phyloP scores from a whole-genome alignment of 345 rosid genomes.

The Acer saccharum region DNA sequence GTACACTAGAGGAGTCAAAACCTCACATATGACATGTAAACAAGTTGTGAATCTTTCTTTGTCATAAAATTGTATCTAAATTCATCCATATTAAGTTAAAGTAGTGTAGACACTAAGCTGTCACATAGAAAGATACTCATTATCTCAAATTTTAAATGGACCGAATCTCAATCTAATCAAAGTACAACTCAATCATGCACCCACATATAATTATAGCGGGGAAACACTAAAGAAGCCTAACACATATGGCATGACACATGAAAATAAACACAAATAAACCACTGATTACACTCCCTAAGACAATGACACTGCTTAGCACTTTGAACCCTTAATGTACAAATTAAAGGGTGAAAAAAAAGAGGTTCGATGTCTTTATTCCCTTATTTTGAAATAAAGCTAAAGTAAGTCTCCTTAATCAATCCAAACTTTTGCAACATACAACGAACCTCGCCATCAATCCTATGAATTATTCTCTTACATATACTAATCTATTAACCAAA shows the following conservation, averaged over 20 bases:
- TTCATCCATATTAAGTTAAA: not conserved
- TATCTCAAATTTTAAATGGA: not conserved
- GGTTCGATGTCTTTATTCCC: no score
- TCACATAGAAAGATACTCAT: not conserved
- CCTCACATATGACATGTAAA: not conserved
- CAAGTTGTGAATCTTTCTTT: not conserved
- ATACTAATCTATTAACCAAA: no score
- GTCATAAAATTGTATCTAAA: not conserved
- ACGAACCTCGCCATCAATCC: not conserved
- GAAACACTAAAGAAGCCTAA: not conserved
- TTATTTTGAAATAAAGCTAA: no score
- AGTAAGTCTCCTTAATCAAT: not conserved
- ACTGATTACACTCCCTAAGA: no score
- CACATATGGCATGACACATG: not conserved
- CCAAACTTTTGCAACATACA: conserved; percentile 2
- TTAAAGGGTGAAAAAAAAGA: no score
- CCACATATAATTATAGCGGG: not conserved
- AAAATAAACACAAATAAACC: not conserved
- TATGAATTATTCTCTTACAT: no score
- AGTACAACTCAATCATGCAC: not conserved
- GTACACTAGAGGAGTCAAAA: not conserved
- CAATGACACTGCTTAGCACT: no score
- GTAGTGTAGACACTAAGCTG: not conserved
- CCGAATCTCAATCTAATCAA: not conserved
- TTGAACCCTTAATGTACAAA: no score